Evolutionary conservation across 306 rosid species (phyloP).

Genomic region (Rubus idaeus): DNA sequence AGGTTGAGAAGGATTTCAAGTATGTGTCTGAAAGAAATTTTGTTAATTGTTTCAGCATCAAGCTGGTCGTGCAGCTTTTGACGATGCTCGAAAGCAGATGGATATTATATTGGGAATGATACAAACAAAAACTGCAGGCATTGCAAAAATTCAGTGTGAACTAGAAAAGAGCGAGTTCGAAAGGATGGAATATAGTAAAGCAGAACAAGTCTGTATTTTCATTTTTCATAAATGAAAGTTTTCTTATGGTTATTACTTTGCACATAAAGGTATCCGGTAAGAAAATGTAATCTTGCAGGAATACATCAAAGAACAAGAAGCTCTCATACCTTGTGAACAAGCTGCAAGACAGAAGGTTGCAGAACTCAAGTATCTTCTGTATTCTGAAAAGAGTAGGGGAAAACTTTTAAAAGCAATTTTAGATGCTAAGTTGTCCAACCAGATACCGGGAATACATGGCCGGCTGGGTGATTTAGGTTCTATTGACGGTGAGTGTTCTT

Average conservation of each 20-base stretch:
- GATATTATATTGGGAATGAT: slow-evolving; percentile 51
- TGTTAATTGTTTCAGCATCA: slow-evolving; percentile 57
- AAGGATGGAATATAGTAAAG: slow-evolving; percentile 57
- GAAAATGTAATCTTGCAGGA: slow-evolving; percentile 45
- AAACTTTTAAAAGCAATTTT: slow-evolving; percentile 72
- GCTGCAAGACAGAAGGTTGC: slow-evolving; percentile 92
- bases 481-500: slow-evolving; percentile 65
- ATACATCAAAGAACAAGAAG: slow-evolving; percentile 67
- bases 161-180: slow-evolving; percentile 63
- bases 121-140: slow-evolving; percentile 45
- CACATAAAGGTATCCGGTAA: slow-evolving; percentile 21
- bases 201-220: slow-evolving; percentile 62
- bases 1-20: slow-evolving; percentile 14
- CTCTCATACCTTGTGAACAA: slow-evolving; percentile 78
- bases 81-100: slow-evolving; percentile 70
- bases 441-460: slow-evolving; percentile 84
- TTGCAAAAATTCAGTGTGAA: slow-evolving; percentile 50
- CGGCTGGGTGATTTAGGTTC: slow-evolving; percentile 98
- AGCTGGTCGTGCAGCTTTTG: slow-evolving; percentile 63
- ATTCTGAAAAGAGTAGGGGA: slow-evolving; percentile 88
- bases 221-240: background rate
- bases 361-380: slow-evolving; percentile 71
- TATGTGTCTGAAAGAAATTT: slow-evolving; percentile 19
- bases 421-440: slow-evolving; percentile 70
- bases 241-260: slow-evolving; percentile 1